Conservation (phyloP, 345 rosid species). For the Psidium guajava region DNA sequence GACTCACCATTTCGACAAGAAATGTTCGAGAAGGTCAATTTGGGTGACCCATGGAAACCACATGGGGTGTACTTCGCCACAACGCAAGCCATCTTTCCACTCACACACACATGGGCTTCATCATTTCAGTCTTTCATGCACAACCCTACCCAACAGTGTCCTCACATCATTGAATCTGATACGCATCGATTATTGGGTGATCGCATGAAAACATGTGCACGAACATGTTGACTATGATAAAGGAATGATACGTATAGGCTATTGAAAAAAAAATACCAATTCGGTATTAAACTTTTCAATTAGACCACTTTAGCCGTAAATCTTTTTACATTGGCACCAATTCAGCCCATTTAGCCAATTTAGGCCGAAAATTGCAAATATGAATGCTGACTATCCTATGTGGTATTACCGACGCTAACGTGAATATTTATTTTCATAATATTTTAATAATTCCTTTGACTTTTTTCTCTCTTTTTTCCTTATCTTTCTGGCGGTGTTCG, state of each 20-base stretch:
- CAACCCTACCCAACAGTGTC: background rate
- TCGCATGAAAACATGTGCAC: background rate
- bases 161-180: background rate
- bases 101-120: background rate
- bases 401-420: accelerated
- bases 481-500: too few relatives aligned
- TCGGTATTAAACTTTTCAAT: too few relatives aligned
- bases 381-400: too few relatives aligned
- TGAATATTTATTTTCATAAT: too few relatives aligned
- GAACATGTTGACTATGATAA: background rate
- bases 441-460: too few relatives aligned
- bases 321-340: too few relatives aligned
- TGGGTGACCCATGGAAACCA: background rate
- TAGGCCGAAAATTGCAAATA: too few relatives aligned
- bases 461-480: too few relatives aligned
- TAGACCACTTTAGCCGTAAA: too few relatives aligned
- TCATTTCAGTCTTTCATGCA: background rate
- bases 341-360: too few relatives aligned
- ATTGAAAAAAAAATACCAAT: too few relatives aligned
- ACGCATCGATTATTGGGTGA: background rate
- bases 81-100: background rate
- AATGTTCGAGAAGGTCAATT: background rate
- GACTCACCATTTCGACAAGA: background rate
- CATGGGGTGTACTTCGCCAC: background rate
- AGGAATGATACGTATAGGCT: background rate